These are phyloP conservation scores for Porodaedalea pini DNA, from an alignment of 1,284 basidiomycete species.

Conservation along the genomic window DNA sequence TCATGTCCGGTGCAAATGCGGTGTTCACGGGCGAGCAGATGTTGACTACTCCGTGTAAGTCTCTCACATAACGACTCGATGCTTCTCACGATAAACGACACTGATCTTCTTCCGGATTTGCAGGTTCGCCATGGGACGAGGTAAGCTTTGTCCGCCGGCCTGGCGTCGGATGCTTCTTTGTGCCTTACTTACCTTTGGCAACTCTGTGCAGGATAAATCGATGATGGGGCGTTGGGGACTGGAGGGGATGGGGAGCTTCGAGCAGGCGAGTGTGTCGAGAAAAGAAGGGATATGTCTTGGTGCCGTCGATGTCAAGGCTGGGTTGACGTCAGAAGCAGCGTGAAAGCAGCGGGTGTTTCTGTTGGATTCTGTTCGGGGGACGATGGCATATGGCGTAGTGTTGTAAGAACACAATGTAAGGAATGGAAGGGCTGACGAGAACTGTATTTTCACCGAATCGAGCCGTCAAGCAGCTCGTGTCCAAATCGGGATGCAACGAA, in stretches of 20 bases:
- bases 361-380: not conserved
- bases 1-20: conserved; percentile 97
- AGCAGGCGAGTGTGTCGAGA: conserved; percentile 52
- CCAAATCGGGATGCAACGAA: not conserved
- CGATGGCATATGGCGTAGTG: not conserved
- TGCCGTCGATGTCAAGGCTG: conserved; percentile 2
- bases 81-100: conserved; percentile 13
- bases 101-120: conserved; percentile 14
- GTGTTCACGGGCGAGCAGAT: conserved; percentile 97
- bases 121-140: conserved; percentile 85
- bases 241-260: conserved; percentile 86
- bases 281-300: conserved; percentile 41
- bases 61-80: conserved; percentile 8
- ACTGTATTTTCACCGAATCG: not conserved
- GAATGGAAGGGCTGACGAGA: conserved; percentile 1
- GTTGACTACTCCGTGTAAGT: conserved; percentile 92
- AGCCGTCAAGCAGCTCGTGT: not conserved
- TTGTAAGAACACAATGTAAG: not conserved
- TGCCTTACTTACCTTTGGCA: conserved; percentile 19
- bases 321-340: not conserved
- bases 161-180: not conserved
- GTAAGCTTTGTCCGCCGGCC: conserved; percentile 33
- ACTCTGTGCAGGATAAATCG: conserved; percentile 70
- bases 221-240: conserved; percentile 95
- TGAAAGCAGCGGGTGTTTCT: not conserved